phyloP scores from a whole-genome alignment of 1,139 yeast species.

The Petasospora rhodanensis region DNA sequence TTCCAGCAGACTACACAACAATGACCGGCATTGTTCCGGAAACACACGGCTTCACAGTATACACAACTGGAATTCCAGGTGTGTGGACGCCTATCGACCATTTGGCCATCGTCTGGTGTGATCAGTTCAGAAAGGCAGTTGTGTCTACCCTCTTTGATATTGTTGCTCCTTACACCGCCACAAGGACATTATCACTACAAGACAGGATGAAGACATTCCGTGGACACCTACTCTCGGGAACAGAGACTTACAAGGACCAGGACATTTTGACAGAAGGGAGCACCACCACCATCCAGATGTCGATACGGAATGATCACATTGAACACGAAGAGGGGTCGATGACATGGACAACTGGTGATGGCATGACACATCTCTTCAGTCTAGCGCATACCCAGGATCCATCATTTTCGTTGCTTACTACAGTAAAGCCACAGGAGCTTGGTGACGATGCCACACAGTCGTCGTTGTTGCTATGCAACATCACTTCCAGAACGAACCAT shows the following conservation, averaged over 20 bases:
- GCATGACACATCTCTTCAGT: constrained; percentile 7
- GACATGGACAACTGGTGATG: constrained; percentile 2
- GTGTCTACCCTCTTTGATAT: constrained; percentile 58
- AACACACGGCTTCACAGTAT: constrained; percentile 75
- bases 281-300: constrained; percentile 3
- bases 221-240: constrained; percentile 51
- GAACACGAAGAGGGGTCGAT: constrained; percentile 1
- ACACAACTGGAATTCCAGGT: constrained; percentile 79
- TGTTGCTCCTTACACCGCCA: constrained; percentile 41
- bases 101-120: constrained; percentile 96
- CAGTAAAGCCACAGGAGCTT: constrained; percentile 3
- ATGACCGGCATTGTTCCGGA: constrained; percentile 69
- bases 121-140: constrained; percentile 66
- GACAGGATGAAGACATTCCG: constrained; percentile 58
- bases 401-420: constrained; percentile 7
- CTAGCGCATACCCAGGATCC: constrained; percentile 4
- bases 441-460: constrained; percentile 1
- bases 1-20: constrained; percentile 93
- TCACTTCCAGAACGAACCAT: no score
- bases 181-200: constrained; percentile 44
- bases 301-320: constrained; percentile 8
- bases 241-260: constrained; percentile 38
- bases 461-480: constrained; percentile 10
- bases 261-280: no score
- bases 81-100: constrained; percentile 98